Evolutionary conservation across 2,329 filamentous ascomycete genomes (phyloP).

Genomic region (Fusarium newnesense): DNA sequence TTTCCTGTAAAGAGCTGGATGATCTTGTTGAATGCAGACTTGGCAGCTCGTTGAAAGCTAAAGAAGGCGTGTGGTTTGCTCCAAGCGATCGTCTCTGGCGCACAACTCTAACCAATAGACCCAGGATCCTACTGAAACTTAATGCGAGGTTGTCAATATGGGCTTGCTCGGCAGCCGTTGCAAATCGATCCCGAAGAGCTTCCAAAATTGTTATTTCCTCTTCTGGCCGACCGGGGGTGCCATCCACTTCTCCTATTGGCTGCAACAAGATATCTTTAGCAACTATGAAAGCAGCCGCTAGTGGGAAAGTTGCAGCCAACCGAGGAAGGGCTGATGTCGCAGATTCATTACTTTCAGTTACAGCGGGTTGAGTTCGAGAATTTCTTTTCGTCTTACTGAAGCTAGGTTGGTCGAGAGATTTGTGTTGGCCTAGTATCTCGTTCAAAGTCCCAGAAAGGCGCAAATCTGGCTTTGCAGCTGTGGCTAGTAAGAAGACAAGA

Average conservation of each 20-base stretch:
- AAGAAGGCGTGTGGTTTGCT: slow-evolving; percentile 25
- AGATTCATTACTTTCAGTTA: slow-evolving; percentile 17
- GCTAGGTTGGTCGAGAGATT: not conserved
- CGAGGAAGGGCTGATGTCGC: slow-evolving; percentile 23
- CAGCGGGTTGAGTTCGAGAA: not conserved
- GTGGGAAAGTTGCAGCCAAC: slow-evolving; percentile 35
- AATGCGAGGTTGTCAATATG: slow-evolving; percentile 31
- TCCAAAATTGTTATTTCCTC: slow-evolving; percentile 43
- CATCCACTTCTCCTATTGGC: slow-evolving; percentile 28
- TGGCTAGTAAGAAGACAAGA: slow-evolving; percentile 38
- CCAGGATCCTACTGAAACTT: slow-evolving; percentile 35
- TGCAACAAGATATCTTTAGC: slow-evolving; percentile 25
- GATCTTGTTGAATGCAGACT: slow-evolving; percentile 38
- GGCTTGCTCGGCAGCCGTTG: slow-evolving; percentile 27
- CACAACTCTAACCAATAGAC: slow-evolving; percentile 27
- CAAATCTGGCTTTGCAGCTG: slow-evolving; percentile 22
- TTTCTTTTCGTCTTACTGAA: not conserved
- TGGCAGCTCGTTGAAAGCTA: slow-evolving; percentile 40
- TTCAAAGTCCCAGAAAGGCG: slow-evolving; percentile 25
- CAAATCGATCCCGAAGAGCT: slow-evolving; percentile 36
- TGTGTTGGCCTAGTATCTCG: slow-evolving; percentile 20
- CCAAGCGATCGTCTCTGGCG: slow-evolving; percentile 33
- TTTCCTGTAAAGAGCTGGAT: slow-evolving; percentile 33
- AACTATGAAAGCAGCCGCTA: slow-evolving; percentile 38
- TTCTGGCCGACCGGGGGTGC: slow-evolving; percentile 22